phyloP scores from a whole-genome alignment of 163 green algal genomes.

The Scenedesmus sp. region DNA sequence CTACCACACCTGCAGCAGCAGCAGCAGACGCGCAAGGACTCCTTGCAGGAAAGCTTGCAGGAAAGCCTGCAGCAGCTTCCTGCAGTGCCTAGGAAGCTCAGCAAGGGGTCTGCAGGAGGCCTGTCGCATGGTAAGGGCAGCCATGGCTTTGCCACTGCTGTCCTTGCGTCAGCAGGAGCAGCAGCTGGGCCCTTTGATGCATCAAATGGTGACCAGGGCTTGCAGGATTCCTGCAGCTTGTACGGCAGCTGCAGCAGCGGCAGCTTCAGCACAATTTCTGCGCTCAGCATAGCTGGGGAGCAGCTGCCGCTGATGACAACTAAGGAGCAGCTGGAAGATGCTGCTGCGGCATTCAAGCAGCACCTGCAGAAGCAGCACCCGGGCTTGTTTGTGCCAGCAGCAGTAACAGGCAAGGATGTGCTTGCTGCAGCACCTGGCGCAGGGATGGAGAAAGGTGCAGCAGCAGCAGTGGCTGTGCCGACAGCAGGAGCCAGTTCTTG shows the following conservation, averaged over 20 bases:
- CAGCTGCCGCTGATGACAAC: slow-evolving; percentile 55
- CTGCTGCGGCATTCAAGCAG: slow-evolving; percentile 49
- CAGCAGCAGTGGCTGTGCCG: neutral
- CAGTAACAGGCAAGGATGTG: neutral
- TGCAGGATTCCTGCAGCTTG: neutral
- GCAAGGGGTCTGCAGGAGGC: neutral
- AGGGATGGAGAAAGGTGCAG: neutral
- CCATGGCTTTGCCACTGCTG: neutral
- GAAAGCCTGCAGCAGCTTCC: neutral
- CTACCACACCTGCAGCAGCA: neutral
- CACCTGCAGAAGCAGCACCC: slow-evolving; percentile 15
- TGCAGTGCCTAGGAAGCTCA: neutral
- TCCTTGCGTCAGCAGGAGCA: neutral
- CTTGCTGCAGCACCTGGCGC: neutral
- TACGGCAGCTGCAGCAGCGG: neutral
- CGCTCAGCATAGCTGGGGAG: neutral
- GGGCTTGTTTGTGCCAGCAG: neutral
- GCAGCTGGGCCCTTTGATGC: neutral
- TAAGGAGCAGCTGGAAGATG: slow-evolving; percentile 54
- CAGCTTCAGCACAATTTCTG: neutral
- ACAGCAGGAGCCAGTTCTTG: neutral
- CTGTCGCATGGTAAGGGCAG: neutral
- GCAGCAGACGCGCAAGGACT: neutral
- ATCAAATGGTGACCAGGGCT: neutral
- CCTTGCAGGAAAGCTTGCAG: neutral